These are phyloP conservation scores for Quercus berberidifolia DNA, from an alignment of 306 rosid genomes.

Conservation along the genomic window DNA sequence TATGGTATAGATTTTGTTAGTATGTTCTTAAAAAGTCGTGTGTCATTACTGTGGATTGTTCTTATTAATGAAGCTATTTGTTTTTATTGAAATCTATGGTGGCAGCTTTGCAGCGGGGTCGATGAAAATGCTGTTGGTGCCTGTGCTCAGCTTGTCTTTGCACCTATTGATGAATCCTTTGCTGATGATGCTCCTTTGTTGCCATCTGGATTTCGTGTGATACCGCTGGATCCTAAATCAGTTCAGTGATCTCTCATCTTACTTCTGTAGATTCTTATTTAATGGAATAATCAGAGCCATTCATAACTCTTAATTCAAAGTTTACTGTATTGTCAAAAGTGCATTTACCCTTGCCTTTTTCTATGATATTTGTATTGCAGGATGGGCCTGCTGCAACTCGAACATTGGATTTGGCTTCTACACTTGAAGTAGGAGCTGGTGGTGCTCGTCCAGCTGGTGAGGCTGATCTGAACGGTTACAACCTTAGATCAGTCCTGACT, in stretches of 20 bases:
- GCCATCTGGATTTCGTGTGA: conserved; percentile 94
- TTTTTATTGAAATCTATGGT: not conserved
- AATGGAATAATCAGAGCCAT: not conserved
- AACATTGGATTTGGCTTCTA: conserved; percentile 89
- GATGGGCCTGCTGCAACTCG: conserved; percentile 59
- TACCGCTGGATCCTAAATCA: conserved; percentile 84
- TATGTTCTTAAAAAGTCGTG: not conserved
- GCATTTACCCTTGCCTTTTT: not conserved
- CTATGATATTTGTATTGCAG: conserved; percentile 35
- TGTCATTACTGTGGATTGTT: not conserved
- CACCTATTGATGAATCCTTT: conserved; percentile 94
- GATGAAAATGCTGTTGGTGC: conserved; percentile 88
- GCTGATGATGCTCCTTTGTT: conserved; percentile 91
- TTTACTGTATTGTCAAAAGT: too few species aligned
- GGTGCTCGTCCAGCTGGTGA: conserved; percentile 56
- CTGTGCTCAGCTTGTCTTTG: conserved; percentile 96
- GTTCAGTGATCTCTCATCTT: conserved; percentile 37
- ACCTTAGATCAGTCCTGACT: conserved; percentile 83
- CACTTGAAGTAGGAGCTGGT: conserved; percentile 78
- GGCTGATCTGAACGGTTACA: conserved; percentile 52
- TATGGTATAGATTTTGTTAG: not conserved
- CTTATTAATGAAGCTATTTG: not conserved
- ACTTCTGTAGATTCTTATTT: not conserved
- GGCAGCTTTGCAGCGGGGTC: conserved; percentile 88
- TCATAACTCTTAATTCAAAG: too few species aligned